Conservation (phyloP, 176 grass and related monocot genomes). For the Phragmites australis region DNA sequence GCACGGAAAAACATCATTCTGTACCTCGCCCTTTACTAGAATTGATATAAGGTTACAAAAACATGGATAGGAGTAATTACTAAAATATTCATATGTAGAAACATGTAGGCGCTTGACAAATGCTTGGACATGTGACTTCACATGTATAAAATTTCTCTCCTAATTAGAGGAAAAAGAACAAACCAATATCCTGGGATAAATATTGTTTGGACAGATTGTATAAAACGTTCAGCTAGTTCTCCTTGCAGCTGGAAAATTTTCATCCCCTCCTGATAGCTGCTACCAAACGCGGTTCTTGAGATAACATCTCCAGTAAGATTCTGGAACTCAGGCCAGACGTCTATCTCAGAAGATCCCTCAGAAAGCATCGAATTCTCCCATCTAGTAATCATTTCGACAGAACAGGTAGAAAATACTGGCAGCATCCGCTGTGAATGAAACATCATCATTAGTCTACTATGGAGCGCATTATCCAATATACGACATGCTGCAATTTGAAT, state of each 20-base stretch:
- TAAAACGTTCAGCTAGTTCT: slow-evolving; percentile 49
- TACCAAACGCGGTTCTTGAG: slow-evolving; percentile 77
- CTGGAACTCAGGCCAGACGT: slow-evolving; percentile 64
- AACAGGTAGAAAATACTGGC: slow-evolving; percentile 61
- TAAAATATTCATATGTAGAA: background rate
- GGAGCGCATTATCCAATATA: background rate
- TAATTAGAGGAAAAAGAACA: slow-evolving; percentile 16
- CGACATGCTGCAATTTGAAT: background rate
- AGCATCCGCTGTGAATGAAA: slow-evolving; percentile 53
- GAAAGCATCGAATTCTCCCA: slow-evolving; percentile 56
- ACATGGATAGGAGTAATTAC: background rate
- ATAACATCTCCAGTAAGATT: slow-evolving; percentile 77
- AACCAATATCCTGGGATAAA: slow-evolving; percentile 61
- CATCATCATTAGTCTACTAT: background rate
- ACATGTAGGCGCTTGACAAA: background rate
- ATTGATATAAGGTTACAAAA: background rate
- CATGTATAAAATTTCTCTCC: too few relatives aligned
- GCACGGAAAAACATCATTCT: background rate
- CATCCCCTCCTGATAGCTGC: slow-evolving; percentile 70
- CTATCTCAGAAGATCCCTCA: slow-evolving; percentile 53
- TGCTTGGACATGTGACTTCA: background rate
- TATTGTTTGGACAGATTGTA: slow-evolving; percentile 37
- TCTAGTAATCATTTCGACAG: slow-evolving; percentile 56
- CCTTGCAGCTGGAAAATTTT: slow-evolving; percentile 71
- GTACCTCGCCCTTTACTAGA: background rate